Evolutionary conservation across 192 early-diverging fungal species (phyloP), one percentile per base, ranked within the genome.

Genomic region (Umbelopsis vinacea): DNA sequence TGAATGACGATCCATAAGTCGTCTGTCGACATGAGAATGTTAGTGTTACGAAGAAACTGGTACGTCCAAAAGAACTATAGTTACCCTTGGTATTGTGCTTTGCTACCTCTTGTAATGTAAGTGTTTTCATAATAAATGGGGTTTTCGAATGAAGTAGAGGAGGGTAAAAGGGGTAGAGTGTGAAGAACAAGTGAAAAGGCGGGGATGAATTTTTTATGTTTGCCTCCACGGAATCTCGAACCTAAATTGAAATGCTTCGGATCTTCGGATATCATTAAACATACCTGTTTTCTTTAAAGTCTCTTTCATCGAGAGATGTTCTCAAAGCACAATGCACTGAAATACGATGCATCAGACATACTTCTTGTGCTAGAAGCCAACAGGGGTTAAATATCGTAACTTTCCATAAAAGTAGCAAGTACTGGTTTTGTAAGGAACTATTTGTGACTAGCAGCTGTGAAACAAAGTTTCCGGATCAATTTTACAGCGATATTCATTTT

Each of bases 1-100:
- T 90, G 84, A 43, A 90, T 80, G 50, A 90, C 87, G 22, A 90
- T 76, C 89, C 89, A 90, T 69, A 85, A 72, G 67, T 86, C 82
- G 11, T 79, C 70, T 76, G 23, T 21, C 9, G 33, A 68, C 7
- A 52, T 17, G 38, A 1, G 9, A 52, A 70, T 43, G 7, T 10
- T 40, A 67, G 40, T 54, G 70, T 4, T 38, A 26, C 2, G 26
- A 46, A 35, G 37, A 8, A 23, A 24, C 33, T 71, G 12, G 23
- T 26, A 3, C 1, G 53, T 10, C 6, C 26, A 14, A 26, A 5
- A 54, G 21, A 12, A 6, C 6, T 23, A 63, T 10, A 57, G 52
- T 70, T 70, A 75, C 78, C 70, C 57, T 80, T 75, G 66, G 54
- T 71, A 37, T 80, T 80, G 21, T 80, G 79, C 46, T 70, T 66